Percentiles rank a stretch among this genome's conserved stretches.
Conservation (phyloP, 2,329 filamentous ascomycete genomes). For the Phoma sp. region DNA sequence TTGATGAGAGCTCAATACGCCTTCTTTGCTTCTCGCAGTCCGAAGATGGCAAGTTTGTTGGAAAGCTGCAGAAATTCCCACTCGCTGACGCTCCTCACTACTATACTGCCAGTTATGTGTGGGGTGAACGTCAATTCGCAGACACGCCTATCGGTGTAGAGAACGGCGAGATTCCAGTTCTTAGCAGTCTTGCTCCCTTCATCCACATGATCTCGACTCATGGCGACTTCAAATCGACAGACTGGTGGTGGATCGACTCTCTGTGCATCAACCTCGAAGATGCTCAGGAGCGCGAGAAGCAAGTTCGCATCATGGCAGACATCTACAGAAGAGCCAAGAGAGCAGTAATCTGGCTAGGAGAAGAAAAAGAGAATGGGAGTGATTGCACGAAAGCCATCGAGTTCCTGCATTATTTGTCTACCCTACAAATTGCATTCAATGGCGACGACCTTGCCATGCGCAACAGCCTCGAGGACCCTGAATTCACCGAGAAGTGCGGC, state of each 20-base stretch:
- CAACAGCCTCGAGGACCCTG: conserved; percentile 21
- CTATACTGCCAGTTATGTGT: conserved; percentile 39
- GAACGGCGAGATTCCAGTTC: conserved; percentile 24
- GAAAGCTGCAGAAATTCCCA: conserved; percentile 28
- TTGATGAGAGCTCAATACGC: conserved; percentile 28
- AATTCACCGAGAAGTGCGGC: conserved; percentile 26
- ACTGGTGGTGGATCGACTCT: conserved; percentile 45
- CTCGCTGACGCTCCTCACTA: conserved; percentile 36
- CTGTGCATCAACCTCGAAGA: conserved; percentile 40
- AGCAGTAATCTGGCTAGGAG: conserved; percentile 33
- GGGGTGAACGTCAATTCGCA: conserved; percentile 26
- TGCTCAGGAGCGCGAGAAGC: conserved; percentile 31
- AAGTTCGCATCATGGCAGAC: conserved; percentile 42
- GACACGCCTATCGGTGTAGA: conserved; percentile 19
- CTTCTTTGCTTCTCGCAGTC: conserved; percentile 29
- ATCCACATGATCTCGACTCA: conserved; percentile 30
- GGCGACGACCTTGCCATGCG: conserved; percentile 27
- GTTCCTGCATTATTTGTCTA: conserved; percentile 31
- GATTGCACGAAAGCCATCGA: conserved; percentile 35
- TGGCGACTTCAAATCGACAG: conserved; percentile 24
- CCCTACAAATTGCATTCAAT: conserved; percentile 25
- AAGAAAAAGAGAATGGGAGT: conserved; percentile 52
- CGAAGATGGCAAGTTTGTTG: conserved; percentile 19
- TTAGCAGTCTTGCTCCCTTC: conserved; percentile 31
- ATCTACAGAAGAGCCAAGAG: conserved; percentile 34